Percentiles rank a stretch among this genome's conserved stretches.
These are phyloP conservation scores for Wickerhamomyces chambardii DNA, from an alignment of 805 yeast genomes.

Conservation along the genomic window DNA sequence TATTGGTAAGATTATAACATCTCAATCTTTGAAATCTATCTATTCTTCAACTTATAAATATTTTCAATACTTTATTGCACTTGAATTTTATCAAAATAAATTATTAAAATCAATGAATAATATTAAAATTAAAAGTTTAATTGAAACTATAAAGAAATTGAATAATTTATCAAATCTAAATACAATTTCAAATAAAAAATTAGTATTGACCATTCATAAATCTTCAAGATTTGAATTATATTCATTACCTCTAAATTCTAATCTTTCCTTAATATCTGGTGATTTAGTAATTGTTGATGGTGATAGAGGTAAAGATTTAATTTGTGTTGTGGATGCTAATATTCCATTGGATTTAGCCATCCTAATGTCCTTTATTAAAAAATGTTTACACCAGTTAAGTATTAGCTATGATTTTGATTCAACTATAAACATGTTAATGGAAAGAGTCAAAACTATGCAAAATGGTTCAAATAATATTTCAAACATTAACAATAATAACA, in stretches of 20 bases:
- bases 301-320: slow-evolving; percentile 77
- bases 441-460: slow-evolving; percentile 1
- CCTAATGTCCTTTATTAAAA: slow-evolving; percentile 65
- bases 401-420: slow-evolving; percentile 10
- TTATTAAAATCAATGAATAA: slow-evolving; percentile 16
- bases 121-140: slow-evolving; percentile 23
- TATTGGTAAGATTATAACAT: slow-evolving; percentile 50
- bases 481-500: slow-evolving; percentile 1
- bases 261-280: slow-evolving; percentile 43
- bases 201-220: slow-evolving; percentile 43
- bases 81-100: slow-evolving; percentile 22
- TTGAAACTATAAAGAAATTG: slow-evolving; percentile 14
- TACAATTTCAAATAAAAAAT: slow-evolving; percentile 16
- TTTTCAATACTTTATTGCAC: slow-evolving; percentile 38
- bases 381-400: slow-evolving; percentile 57
- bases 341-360: slow-evolving; percentile 58
- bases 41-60: slow-evolving; percentile 43
- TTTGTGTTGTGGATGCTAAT: slow-evolving; percentile 59
- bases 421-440: background rate
- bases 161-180: slow-evolving; percentile 9
- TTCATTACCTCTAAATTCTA: slow-evolving; percentile 57
- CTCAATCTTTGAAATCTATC: slow-evolving; percentile 42
- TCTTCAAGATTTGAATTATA: slow-evolving; percentile 64
- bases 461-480: background rate
- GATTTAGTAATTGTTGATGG: slow-evolving; percentile 78